These are phyloP conservation scores for Polytrichum formosum DNA, from an alignment of 225 moss, liverwort and hornwort genomes.

Conservation along the genomic window DNA sequence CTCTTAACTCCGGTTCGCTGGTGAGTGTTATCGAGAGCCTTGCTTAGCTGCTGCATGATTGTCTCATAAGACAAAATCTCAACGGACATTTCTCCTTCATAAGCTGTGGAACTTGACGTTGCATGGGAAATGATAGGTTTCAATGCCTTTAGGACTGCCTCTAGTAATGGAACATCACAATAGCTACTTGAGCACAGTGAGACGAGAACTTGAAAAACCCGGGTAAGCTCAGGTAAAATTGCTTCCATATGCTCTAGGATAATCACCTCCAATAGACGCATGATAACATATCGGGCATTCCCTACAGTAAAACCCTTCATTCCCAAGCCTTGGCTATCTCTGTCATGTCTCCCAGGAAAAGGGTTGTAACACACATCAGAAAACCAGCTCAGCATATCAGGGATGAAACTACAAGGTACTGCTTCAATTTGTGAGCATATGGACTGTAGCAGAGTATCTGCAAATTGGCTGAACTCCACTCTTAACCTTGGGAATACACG, in stretches of 20 bases:
- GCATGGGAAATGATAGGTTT: conserved; percentile 80
- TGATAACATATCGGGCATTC: conserved; percentile 74
- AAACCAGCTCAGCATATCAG: conserved; percentile 92
- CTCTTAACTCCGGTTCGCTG: conserved; percentile 42
- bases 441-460: conserved; percentile 59
- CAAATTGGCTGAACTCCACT: conserved; percentile 74
- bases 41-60: conserved; percentile 61
- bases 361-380: conserved; percentile 77
- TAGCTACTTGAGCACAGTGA: conserved; percentile 77
- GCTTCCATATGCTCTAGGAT: conserved; percentile 81
- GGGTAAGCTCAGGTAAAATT: conserved; percentile 79
- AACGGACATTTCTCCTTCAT: conserved; percentile 51
- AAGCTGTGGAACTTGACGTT: conserved; percentile 35
- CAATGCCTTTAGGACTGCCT: conserved; percentile 65
- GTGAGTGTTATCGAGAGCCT: conserved; percentile 23
- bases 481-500: conserved; percentile 70
- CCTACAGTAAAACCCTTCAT: conserved; percentile 60
- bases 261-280: conserved; percentile 83
- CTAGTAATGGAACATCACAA: conserved; percentile 75
- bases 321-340: conserved; percentile 6
- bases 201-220: conserved; percentile 60
- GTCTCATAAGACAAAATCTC: conserved; percentile 81
- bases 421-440: conserved; percentile 61
- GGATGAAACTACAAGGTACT: conserved; percentile 64
- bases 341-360: conserved; percentile 43